Percentiles rank a stretch among this genome's conserved stretches.
These are phyloP conservation scores for Penicillium sp. DNA, from an alignment of 2,329 filamentous ascomycete species.

Conservation along the genomic window DNA sequence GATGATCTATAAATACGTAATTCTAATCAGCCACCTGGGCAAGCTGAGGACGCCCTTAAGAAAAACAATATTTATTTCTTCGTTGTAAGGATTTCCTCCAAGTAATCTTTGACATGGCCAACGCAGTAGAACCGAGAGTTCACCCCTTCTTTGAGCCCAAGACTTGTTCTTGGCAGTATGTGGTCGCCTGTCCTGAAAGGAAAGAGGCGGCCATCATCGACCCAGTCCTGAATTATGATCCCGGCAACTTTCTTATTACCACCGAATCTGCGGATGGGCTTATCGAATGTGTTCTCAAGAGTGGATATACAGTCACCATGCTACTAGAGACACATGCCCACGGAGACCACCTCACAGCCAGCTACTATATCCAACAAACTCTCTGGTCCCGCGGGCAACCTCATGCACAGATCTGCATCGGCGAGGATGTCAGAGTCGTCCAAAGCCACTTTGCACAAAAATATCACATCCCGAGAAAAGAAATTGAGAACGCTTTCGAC, in stretches of 20 bases:
- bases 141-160: slow-evolving; percentile 42
- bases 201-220: slow-evolving; percentile 56
- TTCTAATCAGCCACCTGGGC: slow-evolving; percentile 1
- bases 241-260: slow-evolving; percentile 38
- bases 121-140: slow-evolving; percentile 34
- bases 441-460: slow-evolving; percentile 51
- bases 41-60: neutral
- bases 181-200: slow-evolving; percentile 54
- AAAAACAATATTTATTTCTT: too few species aligned
- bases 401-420: slow-evolving; percentile 53
- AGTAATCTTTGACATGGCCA: neutral
- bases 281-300: slow-evolving; percentile 41
- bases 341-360: slow-evolving; percentile 59
- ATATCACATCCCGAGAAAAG: slow-evolving; percentile 48
- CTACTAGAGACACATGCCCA: slow-evolving; percentile 63
- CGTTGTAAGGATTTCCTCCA: too few species aligned
- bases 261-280: slow-evolving; percentile 54
- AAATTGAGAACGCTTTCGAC: slow-evolving; percentile 53
- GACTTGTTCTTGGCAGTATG: slow-evolving; percentile 59
- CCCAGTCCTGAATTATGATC: slow-evolving; percentile 57
- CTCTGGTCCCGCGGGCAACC: slow-evolving; percentile 36
- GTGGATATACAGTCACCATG: slow-evolving; percentile 47
- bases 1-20: slow-evolving; percentile 16
- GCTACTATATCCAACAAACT: slow-evolving; percentile 53
- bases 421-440: slow-evolving; percentile 52